These are phyloP conservation scores for Bipolaris oryzae DNA, from an alignment of 2,329 filamentous ascomycete species.

Conservation along the genomic window DNA sequence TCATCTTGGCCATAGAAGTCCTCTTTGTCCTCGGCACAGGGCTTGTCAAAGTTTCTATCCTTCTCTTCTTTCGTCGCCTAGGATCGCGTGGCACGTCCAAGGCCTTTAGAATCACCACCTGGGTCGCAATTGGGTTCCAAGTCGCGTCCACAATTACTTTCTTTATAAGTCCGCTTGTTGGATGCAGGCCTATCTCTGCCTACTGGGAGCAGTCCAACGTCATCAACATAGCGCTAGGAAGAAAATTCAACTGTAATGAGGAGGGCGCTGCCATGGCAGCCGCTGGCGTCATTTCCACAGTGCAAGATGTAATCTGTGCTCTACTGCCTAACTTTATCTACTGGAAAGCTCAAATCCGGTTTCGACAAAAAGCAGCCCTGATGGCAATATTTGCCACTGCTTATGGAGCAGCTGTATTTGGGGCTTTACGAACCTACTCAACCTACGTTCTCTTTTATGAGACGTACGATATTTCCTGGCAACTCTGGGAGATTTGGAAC, in stretches of 20 bases:
- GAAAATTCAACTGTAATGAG: slow-evolving; percentile 30
- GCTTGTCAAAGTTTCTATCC: slow-evolving; percentile 38
- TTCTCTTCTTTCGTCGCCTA: slow-evolving; percentile 34
- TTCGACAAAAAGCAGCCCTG: slow-evolving; percentile 31
- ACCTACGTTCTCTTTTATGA: slow-evolving; percentile 28
- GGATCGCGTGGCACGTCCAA: slow-evolving; percentile 22
- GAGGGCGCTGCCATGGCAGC: slow-evolving; percentile 29
- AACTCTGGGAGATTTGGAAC: slow-evolving; percentile 18
- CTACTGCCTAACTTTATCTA: slow-evolving; percentile 30
- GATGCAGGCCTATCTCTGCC: slow-evolving; percentile 30
- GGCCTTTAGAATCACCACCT: slow-evolving; percentile 19
- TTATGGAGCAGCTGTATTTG: slow-evolving; percentile 24
- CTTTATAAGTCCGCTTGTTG: slow-evolving; percentile 25
- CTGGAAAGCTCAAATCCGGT: slow-evolving; percentile 31
- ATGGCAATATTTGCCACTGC: slow-evolving; percentile 30
- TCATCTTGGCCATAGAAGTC: slow-evolving; percentile 27
- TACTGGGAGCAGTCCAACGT: slow-evolving; percentile 31
- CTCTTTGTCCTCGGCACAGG: slow-evolving; percentile 27
- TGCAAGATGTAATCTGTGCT: slow-evolving; percentile 30
- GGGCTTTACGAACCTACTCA: slow-evolving; percentile 21
- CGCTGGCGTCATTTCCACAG: slow-evolving; percentile 23
- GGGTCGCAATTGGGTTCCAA: slow-evolving; percentile 17
- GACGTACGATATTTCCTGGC: slow-evolving; percentile 36
- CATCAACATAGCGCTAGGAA: slow-evolving; percentile 16
- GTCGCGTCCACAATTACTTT: slow-evolving; percentile 25